Conservation (phyloP, 441 rosid genomes). For the Populus tomentosa region DNA sequence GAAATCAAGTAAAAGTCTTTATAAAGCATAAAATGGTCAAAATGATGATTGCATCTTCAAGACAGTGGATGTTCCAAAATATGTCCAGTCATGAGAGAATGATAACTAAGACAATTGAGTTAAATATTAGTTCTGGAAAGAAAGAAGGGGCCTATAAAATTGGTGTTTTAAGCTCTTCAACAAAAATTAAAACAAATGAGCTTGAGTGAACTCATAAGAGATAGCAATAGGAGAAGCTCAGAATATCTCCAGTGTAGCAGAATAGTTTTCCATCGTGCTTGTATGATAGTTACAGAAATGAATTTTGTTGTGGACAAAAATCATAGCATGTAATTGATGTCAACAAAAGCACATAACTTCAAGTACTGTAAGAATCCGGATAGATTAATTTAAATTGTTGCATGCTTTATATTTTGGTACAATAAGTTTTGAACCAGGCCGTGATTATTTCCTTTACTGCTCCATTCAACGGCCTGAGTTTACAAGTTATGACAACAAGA, state of each 20-base stretch:
- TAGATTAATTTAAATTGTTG: neutral
- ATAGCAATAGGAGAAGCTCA: neutral
- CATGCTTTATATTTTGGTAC: neutral
- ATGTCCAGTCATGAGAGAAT: neutral
- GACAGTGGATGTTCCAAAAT: neutral
- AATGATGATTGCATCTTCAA: neutral
- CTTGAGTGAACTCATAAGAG: neutral
- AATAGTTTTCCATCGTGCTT: neutral
- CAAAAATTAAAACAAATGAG: neutral
- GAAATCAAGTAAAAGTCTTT: neutral
- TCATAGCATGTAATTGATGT: neutral
- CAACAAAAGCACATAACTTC: neutral
- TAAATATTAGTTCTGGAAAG: neutral
- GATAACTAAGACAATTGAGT: neutral
- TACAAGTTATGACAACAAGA: neutral
- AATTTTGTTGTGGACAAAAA: neutral
- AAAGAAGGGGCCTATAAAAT: neutral
- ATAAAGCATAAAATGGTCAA: neutral
- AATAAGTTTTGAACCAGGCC: neutral
- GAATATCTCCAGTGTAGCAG: neutral
- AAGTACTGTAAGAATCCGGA: too few species aligned
- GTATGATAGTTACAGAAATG: neutral
- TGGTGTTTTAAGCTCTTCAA: constrained; percentile 8
- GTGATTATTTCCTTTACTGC: neutral
- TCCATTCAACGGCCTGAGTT: neutral